Percentiles rank a stretch among this genome's conserved stretches.
These are phyloP conservation scores for Blastobotrys terrestris DNA, from an alignment of 805 yeast genomes.

Conservation along the genomic window DNA sequence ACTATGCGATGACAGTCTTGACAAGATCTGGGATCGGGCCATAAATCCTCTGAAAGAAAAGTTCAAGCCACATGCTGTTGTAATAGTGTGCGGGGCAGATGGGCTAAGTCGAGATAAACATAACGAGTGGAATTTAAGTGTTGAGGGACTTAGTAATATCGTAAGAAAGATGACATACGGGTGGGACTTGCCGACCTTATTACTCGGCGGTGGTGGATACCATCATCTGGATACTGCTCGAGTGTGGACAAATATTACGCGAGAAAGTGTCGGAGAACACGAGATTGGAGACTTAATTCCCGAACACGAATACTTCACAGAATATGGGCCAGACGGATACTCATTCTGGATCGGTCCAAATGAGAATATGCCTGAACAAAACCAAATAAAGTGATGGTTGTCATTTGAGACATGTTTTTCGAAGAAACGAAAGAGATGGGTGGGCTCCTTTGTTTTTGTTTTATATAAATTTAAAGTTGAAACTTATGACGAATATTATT, in stretches of 20 bases:
- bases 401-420: background rate
- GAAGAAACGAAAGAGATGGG: background rate
- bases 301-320: conserved; percentile 42
- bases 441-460: too few species aligned
- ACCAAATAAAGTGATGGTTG: background rate
- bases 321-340: conserved; percentile 39
- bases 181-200: conserved; percentile 34
- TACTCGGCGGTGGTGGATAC: conserved; percentile 79
- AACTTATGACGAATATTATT: background rate
- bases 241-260: conserved; percentile 46
- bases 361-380: conserved; percentile 12
- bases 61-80: conserved; percentile 46
- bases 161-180: conserved; percentile 29
- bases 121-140: conserved; percentile 63
- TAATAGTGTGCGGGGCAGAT: conserved; percentile 69
- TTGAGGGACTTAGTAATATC: conserved; percentile 40
- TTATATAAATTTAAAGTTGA: background rate
- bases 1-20: conserved; percentile 41
- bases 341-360: conserved; percentile 40
- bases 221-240: conserved; percentile 55
- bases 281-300: conserved; percentile 44
- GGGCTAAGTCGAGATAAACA: conserved; percentile 61
- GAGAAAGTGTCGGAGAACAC: conserved; percentile 6
- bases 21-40: conserved; percentile 35
- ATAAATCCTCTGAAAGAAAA: conserved; percentile 37